These are phyloP conservation scores for Aspergillus pseudoterreus DNA, from an alignment of 2,329 filamentous ascomycete species.

Conservation along the genomic window DNA sequence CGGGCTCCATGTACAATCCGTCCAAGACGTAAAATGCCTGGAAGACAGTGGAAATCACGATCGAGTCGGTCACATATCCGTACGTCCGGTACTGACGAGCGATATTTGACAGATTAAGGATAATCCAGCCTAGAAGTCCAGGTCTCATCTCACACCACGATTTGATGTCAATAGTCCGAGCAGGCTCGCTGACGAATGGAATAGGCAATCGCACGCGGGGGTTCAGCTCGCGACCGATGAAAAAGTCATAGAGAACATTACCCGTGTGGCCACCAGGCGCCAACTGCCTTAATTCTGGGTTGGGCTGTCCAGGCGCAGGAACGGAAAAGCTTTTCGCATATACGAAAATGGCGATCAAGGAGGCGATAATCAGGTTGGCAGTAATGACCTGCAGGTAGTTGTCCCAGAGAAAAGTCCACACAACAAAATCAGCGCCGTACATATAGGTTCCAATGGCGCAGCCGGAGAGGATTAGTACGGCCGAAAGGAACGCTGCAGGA, in stretches of 20 bases:
- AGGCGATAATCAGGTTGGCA: slow-evolving; percentile 74
- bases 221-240: slow-evolving; percentile 93
- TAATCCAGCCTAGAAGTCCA: slow-evolving; percentile 82
- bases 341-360: slow-evolving; percentile 68
- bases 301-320: slow-evolving; percentile 57
- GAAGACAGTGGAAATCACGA: slow-evolving; percentile 71
- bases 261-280: slow-evolving; percentile 77
- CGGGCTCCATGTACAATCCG: slow-evolving; percentile 79
- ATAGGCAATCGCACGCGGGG: slow-evolving; percentile 66
- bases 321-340: slow-evolving; percentile 82
- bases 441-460: slow-evolving; percentile 70
- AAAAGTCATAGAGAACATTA: slow-evolving; percentile 92
- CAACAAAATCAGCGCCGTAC: slow-evolving; percentile 74
- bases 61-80: slow-evolving; percentile 80
- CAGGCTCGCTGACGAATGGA: slow-evolving; percentile 64
- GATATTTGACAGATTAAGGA: slow-evolving; percentile 79
- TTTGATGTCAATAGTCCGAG: slow-evolving; percentile 77
- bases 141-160: slow-evolving; percentile 87
- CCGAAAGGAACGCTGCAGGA: slow-evolving; percentile 67
- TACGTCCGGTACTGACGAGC: slow-evolving; percentile 84
- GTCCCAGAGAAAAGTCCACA: slow-evolving; percentile 91
- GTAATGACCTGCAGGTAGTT: slow-evolving; percentile 86
- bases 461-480: slow-evolving; percentile 66
- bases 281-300: slow-evolving; percentile 69
- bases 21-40: slow-evolving; percentile 84